Evolutionary conservation across 495 filamentous ascomycete genomes (phyloP), one percentile per base, ranked within the genome.

Genomic region (Hypoxylon cercidicola): DNA sequence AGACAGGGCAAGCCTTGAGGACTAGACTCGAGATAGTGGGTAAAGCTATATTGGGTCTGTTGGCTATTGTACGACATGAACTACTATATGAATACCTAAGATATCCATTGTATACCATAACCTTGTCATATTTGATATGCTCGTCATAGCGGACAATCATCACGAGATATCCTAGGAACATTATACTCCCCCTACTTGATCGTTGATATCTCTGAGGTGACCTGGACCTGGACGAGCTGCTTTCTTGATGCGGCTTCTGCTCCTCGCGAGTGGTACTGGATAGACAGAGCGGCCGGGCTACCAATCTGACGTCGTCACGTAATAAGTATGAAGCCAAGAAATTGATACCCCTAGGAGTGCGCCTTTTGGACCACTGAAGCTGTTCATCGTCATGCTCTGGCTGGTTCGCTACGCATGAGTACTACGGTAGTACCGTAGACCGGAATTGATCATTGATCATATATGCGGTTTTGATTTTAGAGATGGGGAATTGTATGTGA

Each of bases 101-200:
- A 7, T 32, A 8, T 32, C 1, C 10, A 32, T n/a, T n/a, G n/a
- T 48, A 52, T 49, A 62, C 40, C 51, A 54, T 25, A 45, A 58
- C 57, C 64, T 62, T 62, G 59, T 55, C 59, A 43, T 60, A 45
- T 55, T 21, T 23, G 55, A 21, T 12, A 39, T 34, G 54, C 44
- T 64, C 64, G 60, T 41, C 65, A 68, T 68, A 64, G 65, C 20
- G 39, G 55, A 57, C 55, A 63, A 51, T 50, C 48, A 68, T 68
- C 60, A 64, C 60, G 65, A 64, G 65, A 64, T 68, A 35, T 41
- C 10, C 19, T 18, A 13, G 40, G 16, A 43, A 12, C 7, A 39
- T 37, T 37, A 20, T 37, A 11, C 16, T 13, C 41, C 35, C 51
- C 41, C n/a, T n/a, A n/a, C n/a, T 18, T 23, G 23, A 51, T 34